These are phyloP conservation scores for Chalciporus piperatoides DNA, from an alignment of 1,284 basidiomycete genomes.

Conservation along the genomic window DNA sequence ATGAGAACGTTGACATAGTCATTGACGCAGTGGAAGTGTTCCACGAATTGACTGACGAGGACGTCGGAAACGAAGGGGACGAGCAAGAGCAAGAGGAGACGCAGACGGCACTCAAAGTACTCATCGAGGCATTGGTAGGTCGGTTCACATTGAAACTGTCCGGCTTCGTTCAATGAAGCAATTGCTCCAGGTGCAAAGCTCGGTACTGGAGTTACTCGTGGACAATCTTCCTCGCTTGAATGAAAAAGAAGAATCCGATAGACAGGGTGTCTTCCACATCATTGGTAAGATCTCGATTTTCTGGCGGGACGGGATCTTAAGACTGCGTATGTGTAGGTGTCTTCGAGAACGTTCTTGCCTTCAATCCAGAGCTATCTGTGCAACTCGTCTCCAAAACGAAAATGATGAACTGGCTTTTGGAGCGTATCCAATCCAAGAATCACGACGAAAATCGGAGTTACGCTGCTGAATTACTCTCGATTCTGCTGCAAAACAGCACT, in stretches of 20 bases:
- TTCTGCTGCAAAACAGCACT: conserved; percentile 75
- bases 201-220: conserved; percentile 85
- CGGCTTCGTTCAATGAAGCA: conserved; percentile 1
- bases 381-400: conserved; percentile 71
- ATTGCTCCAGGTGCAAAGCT: conserved; percentile 63
- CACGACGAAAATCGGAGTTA: conserved; percentile 88
- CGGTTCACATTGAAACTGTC: background rate
- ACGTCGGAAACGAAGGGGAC: conserved; percentile 77
- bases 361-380: conserved; percentile 73
- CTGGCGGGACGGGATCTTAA: conserved; percentile 3
- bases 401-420: conserved; percentile 77
- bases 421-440: conserved; percentile 67
- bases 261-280: conserved; percentile 90
- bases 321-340: conserved; percentile 55
- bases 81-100: conserved; percentile 66
- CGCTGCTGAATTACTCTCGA: conserved; percentile 85
- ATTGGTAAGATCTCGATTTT: conserved; percentile 48
- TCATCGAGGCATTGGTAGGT: conserved; percentile 75
- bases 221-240: conserved; percentile 84
- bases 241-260: conserved; percentile 82
- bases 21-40: conserved; percentile 89
- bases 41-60: conserved; percentile 95
- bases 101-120: conserved; percentile 65
- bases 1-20: conserved; percentile 93
- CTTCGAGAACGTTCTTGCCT: conserved; percentile 89